phyloP scores from a whole-genome alignment of 495 filamentous ascomycete genomes.

The Barbatosphaeria neglecta region DNA sequence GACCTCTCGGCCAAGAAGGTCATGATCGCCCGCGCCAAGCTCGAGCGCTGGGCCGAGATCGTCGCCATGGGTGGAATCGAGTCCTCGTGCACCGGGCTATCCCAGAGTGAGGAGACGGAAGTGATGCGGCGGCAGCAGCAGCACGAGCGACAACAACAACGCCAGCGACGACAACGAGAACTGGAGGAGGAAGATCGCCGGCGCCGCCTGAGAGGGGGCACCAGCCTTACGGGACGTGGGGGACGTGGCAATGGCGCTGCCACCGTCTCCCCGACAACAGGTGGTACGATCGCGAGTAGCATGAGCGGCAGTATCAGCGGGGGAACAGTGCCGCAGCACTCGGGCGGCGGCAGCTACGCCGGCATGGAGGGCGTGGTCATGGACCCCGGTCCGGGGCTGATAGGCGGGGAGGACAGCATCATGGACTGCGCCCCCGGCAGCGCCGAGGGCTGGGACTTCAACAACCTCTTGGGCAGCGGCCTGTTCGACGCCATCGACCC shows the following conservation, averaged over 20 bases:
- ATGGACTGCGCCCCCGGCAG: background rate
- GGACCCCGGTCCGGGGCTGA: background rate
- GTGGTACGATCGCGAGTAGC: too few species aligned
- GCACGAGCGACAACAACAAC: background rate
- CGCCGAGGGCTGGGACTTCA: background rate
- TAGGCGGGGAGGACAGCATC: background rate
- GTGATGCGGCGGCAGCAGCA: background rate
- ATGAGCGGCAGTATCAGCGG: too few species aligned
- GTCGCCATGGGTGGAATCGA: constrained; percentile 7
- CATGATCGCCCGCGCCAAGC: constrained; percentile 13
- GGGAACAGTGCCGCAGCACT: background rate
- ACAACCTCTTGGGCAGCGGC: background rate
- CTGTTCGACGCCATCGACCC: background rate
- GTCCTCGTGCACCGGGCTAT: background rate
- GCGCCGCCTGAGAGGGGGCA: background rate
- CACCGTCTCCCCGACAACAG: too few species aligned
- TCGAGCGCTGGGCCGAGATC: constrained; percentile 19
- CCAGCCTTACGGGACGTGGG: too few species aligned
- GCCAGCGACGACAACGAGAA: background rate
- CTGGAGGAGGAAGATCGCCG: background rate
- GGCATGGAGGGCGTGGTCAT: background rate
- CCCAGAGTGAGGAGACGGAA: background rate
- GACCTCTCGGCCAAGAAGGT: constrained; percentile 16
- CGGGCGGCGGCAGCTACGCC: background rate
- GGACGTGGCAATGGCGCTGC: too few species aligned